A percentile compares a stretch with the other conserved stretches of the same genome.
phyloP scores from a whole-genome alignment of 176 grass and related monocot genomes.

The Pontederia crassipes region DNA sequence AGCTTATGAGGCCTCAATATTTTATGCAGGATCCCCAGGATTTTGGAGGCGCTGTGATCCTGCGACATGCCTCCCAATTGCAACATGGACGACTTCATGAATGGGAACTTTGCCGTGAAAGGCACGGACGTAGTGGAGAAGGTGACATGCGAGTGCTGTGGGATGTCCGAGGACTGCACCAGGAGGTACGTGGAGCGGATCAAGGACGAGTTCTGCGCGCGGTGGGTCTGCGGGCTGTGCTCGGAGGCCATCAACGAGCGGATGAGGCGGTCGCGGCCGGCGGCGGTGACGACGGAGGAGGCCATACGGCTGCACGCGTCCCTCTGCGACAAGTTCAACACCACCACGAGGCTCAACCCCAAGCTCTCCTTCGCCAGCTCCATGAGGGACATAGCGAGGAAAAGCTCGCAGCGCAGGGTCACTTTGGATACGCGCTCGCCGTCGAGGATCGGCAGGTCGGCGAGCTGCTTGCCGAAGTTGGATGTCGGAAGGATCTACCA shows the following conservation, averaged over 20 bases:
- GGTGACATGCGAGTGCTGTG: conserved; percentile 18
- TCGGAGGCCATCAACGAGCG: conserved; percentile 19
- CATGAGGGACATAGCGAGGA: conserved; percentile 20
- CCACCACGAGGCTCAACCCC: conserved; percentile 11
- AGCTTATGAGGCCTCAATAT: too few species aligned
- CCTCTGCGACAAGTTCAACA: conserved; percentile 18
- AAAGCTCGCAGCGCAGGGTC: conserved; percentile 14
- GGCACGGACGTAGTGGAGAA: neutral
- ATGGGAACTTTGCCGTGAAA: neutral
- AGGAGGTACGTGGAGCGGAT: conserved; percentile 6
- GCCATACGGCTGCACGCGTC: conserved; percentile 14
- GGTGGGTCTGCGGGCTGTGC: conserved; percentile 24
- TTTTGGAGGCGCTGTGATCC: too few species aligned
- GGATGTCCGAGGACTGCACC: conserved; percentile 25
- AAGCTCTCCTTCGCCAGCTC: conserved; percentile 17
- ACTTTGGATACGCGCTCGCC: neutral
- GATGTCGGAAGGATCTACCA: neutral
- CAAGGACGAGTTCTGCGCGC: conserved; percentile 12
- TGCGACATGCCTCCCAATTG: too few species aligned
- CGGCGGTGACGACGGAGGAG: conserved; percentile 1
- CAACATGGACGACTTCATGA: too few species aligned
- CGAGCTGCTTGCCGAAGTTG: conserved; percentile 7
- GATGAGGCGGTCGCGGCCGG: neutral
- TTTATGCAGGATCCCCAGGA: too few species aligned
- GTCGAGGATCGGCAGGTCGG: neutral